Conservation (phyloP, 805 yeast genomes). For the Kodamaea laetipori region DNA sequence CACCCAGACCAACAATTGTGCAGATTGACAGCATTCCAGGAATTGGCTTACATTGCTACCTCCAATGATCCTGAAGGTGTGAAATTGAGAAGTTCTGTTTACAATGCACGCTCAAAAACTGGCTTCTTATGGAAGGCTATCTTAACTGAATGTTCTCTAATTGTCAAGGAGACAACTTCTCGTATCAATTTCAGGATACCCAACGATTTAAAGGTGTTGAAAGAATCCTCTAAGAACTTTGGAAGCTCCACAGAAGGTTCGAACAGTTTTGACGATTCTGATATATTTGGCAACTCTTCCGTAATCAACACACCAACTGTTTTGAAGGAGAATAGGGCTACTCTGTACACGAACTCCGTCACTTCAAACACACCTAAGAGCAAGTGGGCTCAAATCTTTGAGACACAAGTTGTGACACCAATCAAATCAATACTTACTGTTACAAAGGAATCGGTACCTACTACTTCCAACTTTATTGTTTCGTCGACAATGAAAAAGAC, state of each 20-base stretch:
- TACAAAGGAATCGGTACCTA: neutral
- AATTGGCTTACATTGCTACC: constrained; percentile 64
- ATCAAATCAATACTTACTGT: constrained; percentile 14
- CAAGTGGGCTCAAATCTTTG: constrained; percentile 14
- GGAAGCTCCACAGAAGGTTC: neutral
- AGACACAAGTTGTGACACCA: constrained; percentile 19
- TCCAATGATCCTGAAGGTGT: constrained; percentile 37
- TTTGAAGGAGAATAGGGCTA: constrained; percentile 6
- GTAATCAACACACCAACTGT: constrained; percentile 2
- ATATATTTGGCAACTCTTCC: constrained; percentile 42
- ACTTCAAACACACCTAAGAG: constrained; percentile 5
- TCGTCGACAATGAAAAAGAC: neutral
- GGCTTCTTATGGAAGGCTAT: constrained; percentile 59
- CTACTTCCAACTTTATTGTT: neutral
- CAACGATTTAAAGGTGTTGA: constrained; percentile 33
- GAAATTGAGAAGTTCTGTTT: constrained; percentile 55
- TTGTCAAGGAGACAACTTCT: constrained; percentile 52
- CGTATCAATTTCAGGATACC: constrained; percentile 38
- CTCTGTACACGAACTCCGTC: neutral
- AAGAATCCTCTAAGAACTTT: constrained; percentile 24
- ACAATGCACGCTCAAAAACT: constrained; percentile 48
- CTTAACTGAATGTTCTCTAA: constrained; percentile 58
- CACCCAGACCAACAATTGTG: constrained; percentile 32
- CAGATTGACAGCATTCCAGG: constrained; percentile 73
- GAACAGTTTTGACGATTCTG: constrained; percentile 16